Conservation (phyloP, 768 basidiomycete genomes). For the Asterophora lycoperdoides region DNA sequence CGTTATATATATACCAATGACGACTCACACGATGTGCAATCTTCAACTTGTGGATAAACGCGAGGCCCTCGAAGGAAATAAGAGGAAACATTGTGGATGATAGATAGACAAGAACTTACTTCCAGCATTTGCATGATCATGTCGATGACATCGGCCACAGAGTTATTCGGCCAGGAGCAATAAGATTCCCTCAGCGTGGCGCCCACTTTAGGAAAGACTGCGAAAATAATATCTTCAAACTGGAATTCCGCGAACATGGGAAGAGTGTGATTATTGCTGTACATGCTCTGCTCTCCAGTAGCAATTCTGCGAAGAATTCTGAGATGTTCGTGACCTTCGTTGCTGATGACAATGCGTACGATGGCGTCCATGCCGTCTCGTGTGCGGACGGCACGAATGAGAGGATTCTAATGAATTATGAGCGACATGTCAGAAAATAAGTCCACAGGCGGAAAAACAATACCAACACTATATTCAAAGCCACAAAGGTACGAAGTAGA, state of each 20-base stretch:
- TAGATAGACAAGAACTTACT: neutral
- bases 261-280: conserved; percentile 23
- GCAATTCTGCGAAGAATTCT: conserved; percentile 20
- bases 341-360: conserved; percentile 11
- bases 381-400: conserved; percentile 12
- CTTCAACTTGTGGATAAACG: neutral
- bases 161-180: conserved; percentile 24
- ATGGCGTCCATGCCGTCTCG: conserved; percentile 16
- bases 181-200: conserved; percentile 5
- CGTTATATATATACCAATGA: neutral
- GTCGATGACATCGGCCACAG: conserved; percentile 26
- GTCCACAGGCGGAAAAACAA: neutral
- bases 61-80: neutral
- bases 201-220: conserved; percentile 24
- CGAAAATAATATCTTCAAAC: conserved; percentile 25
- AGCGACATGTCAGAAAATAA: neutral
- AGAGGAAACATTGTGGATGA: neutral
- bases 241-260: conserved; percentile 23
- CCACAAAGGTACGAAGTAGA: neutral
- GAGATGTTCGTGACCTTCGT: conserved; percentile 21
- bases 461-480: neutral
- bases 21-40: conserved; percentile 1
- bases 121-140: conserved; percentile 24
- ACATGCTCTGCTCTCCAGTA: conserved; percentile 10
- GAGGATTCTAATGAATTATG: conserved; percentile 4